These are phyloP conservation scores for Beauveria sp. DNA, from an alignment of 2,329 filamentous ascomycete genomes.

Conservation along the genomic window DNA sequence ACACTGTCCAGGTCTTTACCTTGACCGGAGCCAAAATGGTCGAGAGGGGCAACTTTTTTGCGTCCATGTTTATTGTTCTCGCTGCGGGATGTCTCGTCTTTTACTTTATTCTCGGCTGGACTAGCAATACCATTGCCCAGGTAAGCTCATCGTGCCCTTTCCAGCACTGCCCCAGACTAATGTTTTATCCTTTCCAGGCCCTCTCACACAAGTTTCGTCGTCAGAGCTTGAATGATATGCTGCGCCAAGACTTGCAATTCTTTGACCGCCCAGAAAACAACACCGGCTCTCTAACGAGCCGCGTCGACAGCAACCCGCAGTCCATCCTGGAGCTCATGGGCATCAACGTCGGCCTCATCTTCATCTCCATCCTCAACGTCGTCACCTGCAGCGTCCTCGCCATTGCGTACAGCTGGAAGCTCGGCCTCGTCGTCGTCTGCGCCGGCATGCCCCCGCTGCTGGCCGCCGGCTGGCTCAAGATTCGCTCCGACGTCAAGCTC, in stretches of 20 bases:
- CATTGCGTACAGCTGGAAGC: slow-evolving; percentile 35
- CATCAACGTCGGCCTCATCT: slow-evolving; percentile 32
- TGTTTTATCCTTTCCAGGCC: not conserved
- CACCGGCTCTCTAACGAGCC: slow-evolving; percentile 25
- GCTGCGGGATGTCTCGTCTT: slow-evolving; percentile 36
- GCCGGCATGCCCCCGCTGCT: slow-evolving; percentile 34
- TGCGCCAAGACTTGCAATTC: slow-evolving; percentile 34
- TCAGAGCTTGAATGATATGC: slow-evolving; percentile 21
- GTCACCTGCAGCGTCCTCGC: slow-evolving; percentile 30
- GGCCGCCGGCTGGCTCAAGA: slow-evolving; percentile 30
- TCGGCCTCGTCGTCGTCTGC: slow-evolving; percentile 35
- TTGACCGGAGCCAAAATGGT: slow-evolving; percentile 24
- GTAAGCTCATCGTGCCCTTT: slow-evolving; percentile 1
- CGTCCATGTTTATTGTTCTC: slow-evolving; percentile 47
- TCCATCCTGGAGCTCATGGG: slow-evolving; percentile 39
- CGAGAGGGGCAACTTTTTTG: slow-evolving; percentile 41
- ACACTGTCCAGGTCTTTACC: slow-evolving; percentile 34
- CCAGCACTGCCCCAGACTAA: not conserved
- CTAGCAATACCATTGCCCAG: slow-evolving; percentile 27
- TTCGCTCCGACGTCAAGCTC: slow-evolving; percentile 34
- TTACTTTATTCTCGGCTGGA: slow-evolving; percentile 33
- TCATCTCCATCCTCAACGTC: slow-evolving; percentile 33
- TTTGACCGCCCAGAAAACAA: slow-evolving; percentile 27
- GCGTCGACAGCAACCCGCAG: slow-evolving; percentile 25
- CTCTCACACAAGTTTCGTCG: slow-evolving; percentile 21